These are phyloP conservation scores for Penicillium concentricum DNA, from an alignment of 2,329 filamentous ascomycete species.

Conservation along the genomic window DNA sequence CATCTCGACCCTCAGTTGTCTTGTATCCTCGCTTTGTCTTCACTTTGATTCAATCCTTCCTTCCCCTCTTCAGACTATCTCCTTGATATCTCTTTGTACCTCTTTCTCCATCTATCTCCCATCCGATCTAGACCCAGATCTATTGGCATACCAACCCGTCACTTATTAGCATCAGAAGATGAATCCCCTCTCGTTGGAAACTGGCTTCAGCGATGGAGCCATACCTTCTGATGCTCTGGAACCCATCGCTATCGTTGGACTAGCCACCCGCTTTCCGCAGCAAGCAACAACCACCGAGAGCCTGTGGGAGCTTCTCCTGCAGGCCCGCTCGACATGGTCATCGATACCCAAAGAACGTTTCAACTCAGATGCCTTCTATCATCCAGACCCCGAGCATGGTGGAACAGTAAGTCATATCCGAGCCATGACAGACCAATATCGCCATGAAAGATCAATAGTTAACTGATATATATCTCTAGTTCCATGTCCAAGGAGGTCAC, in stretches of 20 bases:
- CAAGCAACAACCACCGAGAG: slow-evolving; percentile 32
- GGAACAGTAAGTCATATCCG: slow-evolving; percentile 27
- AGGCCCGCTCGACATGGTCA: slow-evolving; percentile 31
- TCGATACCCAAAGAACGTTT: slow-evolving; percentile 39
- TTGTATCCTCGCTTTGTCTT: background rate
- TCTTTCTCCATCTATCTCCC: background rate
- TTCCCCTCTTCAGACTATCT: background rate
- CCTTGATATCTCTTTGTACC: background rate
- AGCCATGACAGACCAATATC: background rate
- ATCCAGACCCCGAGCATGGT: slow-evolving; percentile 38
- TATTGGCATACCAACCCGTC: background rate
- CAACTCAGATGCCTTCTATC: slow-evolving; percentile 37
- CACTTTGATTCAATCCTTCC: too few species aligned
- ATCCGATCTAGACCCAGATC: background rate
- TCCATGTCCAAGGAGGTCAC: slow-evolving; percentile 25
- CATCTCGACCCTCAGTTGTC: background rate
- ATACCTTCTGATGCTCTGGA: slow-evolving; percentile 14
- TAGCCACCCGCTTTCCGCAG: slow-evolving; percentile 32
- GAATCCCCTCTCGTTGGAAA: slow-evolving; percentile 7
- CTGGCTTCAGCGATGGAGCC: background rate
- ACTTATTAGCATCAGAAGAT: background rate
- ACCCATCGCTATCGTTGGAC: slow-evolving; percentile 39
- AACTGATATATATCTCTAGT: slow-evolving; percentile 7
- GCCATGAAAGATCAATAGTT: background rate
- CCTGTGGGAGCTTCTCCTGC: slow-evolving; percentile 36